Evolutionary conservation across 2,329 filamentous ascomycete genomes (phyloP).

Genomic region (Hymenoscyphus fructigenus): DNA sequence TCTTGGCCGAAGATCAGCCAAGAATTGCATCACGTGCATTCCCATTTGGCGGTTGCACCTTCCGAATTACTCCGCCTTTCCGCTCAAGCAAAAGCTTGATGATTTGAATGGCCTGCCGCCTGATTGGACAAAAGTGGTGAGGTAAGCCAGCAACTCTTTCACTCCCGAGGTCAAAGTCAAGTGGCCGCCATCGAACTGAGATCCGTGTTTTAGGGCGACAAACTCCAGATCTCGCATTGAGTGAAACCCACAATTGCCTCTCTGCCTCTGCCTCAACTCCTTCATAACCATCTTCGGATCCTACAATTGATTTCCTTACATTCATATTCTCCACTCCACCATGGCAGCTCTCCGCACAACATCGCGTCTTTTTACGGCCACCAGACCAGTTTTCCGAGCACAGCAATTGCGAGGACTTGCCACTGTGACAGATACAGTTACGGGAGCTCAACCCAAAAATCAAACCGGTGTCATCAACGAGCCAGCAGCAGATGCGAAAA

Average conservation of each 20-base stretch:
- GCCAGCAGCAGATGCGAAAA: slow-evolving; percentile 59
- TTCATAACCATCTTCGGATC: not conserved
- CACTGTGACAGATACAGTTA: slow-evolving; percentile 17
- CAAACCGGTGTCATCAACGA: slow-evolving; percentile 38
- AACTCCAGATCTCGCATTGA: not conserved
- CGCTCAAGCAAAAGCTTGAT: not conserved
- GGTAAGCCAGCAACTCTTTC: slow-evolving; percentile 7
- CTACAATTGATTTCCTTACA: not conserved
- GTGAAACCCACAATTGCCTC: slow-evolving; percentile 6
- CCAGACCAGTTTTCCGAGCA: slow-evolving; percentile 22
- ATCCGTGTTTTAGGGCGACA: not conserved
- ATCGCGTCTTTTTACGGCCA: slow-evolving; percentile 27
- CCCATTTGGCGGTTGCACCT: not conserved
- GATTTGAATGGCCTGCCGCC: not conserved
- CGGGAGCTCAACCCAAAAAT: slow-evolving; percentile 19
- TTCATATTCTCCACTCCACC: slow-evolving; percentile 23
- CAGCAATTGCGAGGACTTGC: slow-evolving; percentile 26
- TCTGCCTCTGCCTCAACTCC: not conserved
- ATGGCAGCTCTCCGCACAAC: slow-evolving; percentile 32
- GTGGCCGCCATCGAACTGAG: slow-evolving; percentile 5
- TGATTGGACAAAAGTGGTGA: slow-evolving; percentile 14
- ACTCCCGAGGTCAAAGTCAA: slow-evolving; percentile 15
- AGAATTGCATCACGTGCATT: not conserved
- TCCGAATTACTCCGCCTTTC: slow-evolving; percentile 10
- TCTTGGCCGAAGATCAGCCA: not conserved